phyloP scores from a whole-genome alignment of 805 yeast species.

The Debaryomyces castellii region DNA sequence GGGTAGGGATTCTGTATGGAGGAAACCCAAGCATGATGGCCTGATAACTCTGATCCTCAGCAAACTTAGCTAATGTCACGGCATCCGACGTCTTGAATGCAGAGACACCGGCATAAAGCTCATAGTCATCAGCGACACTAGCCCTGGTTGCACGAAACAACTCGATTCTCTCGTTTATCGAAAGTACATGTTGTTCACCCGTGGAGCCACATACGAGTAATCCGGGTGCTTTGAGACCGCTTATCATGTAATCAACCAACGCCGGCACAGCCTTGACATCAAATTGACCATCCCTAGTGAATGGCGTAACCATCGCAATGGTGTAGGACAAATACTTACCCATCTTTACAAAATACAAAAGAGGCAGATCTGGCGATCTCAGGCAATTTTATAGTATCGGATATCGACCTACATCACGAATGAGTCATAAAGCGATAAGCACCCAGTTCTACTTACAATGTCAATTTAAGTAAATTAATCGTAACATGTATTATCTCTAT shows the following conservation, averaged over 20 bases:
- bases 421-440: no score
- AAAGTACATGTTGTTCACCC: constrained; percentile 2
- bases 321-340: not conserved
- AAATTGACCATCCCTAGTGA: not conserved
- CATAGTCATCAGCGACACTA: not conserved
- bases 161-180: not conserved
- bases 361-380: not conserved
- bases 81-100: constrained; percentile 1
- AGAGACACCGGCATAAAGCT: not conserved
- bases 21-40: constrained; percentile 4
- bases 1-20: constrained; percentile 2
- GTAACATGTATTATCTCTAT: not conserved
- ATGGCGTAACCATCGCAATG: constrained; percentile 1
- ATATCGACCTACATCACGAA: no score
- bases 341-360: not conserved
- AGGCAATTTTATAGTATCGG: not conserved
- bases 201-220: constrained; percentile 1
- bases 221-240: not conserved
- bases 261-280: not conserved
- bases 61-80: not conserved
- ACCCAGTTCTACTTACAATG: not conserved
- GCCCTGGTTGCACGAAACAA: not conserved
- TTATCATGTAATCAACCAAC: not conserved
- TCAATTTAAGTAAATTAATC: not conserved
- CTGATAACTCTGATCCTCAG: constrained; percentile 1